A percentile compares a stretch with the other conserved stretches of the same genome.
Evolutionary conservation across 805 yeast species (phyloP).

Genomic region (Ogataea nonfermentans): DNA sequence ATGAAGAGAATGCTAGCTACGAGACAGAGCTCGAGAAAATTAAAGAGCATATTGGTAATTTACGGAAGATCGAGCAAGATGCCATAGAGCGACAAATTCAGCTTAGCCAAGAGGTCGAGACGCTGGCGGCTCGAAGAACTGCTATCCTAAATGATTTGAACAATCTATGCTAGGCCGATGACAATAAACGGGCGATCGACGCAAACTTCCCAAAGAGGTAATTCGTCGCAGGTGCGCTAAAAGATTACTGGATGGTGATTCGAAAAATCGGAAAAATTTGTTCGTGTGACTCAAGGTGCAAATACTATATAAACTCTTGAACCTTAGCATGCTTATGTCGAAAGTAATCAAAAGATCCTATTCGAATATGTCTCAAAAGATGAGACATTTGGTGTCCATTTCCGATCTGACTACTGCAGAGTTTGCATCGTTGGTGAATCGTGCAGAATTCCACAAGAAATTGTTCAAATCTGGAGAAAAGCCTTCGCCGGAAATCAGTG

Average conservation of each 20-base stretch:
- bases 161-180: conserved; percentile 6
- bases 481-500: conserved; percentile 37
- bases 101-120: conserved; percentile 2
- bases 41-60: conserved; percentile 1
- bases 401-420: conserved; percentile 74
- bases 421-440: conserved; percentile 63
- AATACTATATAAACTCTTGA: conserved; percentile 1
- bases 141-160: conserved; percentile 3
- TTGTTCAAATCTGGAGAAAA: conserved; percentile 56
- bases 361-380: conserved; percentile 24
- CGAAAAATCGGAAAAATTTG: conserved; percentile 13
- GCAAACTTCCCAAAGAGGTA: conserved; percentile 12
- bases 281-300: conserved; percentile 10
- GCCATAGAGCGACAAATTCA: not conserved
- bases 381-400: conserved; percentile 79
- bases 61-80: conserved; percentile 1
- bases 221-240: conserved; percentile 20
- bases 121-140: conserved; percentile 1
- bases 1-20: conserved; percentile 14
- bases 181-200: conserved; percentile 12
- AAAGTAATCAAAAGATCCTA: conserved; percentile 31
- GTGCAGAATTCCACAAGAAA: conserved; percentile 68
- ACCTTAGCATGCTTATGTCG: conserved; percentile 3
- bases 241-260: not conserved
- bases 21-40: conserved; percentile 3